A percentile compares a stretch with the other conserved stretches of the same genome.
Conservation (phyloP, 805 yeast species). For the Wilhelminamyces savonicus region DNA sequence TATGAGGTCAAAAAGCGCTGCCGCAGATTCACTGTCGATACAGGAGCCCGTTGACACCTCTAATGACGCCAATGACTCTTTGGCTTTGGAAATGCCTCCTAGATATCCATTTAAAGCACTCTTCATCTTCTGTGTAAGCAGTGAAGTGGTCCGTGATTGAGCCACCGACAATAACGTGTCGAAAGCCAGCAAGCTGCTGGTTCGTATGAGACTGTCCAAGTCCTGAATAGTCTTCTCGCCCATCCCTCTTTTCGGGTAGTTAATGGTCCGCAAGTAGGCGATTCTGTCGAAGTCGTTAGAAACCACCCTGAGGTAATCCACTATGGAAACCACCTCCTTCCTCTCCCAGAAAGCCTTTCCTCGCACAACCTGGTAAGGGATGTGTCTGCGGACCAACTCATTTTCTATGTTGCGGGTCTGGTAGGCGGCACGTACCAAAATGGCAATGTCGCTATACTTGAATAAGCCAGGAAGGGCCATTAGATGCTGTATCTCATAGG, state of each 20-base stretch:
- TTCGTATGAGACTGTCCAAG: constrained; percentile 17
- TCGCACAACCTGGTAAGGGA: constrained; percentile 64
- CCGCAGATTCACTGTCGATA: not conserved
- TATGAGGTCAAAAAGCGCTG: constrained; percentile 16
- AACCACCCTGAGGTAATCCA: constrained; percentile 62
- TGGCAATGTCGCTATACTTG: constrained; percentile 56
- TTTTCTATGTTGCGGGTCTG: constrained; percentile 61
- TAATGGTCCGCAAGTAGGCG: constrained; percentile 53
- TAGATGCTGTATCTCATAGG: constrained; percentile 47
- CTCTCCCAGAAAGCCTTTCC: constrained; percentile 81
- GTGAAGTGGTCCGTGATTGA: no score
- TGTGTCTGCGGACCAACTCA: constrained; percentile 44
- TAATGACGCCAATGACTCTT: constrained; percentile 3
- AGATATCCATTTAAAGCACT: constrained; percentile 18
- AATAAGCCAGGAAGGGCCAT: constrained; percentile 37
- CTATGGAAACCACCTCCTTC: constrained; percentile 55
- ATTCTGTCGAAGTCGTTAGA: constrained; percentile 52
- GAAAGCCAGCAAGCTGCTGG: no score
- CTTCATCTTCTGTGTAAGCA: constrained; percentile 8
- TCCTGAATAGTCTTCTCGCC: constrained; percentile 48
- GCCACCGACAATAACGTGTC: no score
- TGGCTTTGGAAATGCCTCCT: constrained; percentile 16
- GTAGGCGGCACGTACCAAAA: constrained; percentile 61
- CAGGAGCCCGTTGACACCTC: constrained; percentile 1
- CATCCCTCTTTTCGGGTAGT: constrained; percentile 59